Base-by-base conservation (phyloP, 805 yeast species). In the Saccharomycopsis schoenii region DNA sequence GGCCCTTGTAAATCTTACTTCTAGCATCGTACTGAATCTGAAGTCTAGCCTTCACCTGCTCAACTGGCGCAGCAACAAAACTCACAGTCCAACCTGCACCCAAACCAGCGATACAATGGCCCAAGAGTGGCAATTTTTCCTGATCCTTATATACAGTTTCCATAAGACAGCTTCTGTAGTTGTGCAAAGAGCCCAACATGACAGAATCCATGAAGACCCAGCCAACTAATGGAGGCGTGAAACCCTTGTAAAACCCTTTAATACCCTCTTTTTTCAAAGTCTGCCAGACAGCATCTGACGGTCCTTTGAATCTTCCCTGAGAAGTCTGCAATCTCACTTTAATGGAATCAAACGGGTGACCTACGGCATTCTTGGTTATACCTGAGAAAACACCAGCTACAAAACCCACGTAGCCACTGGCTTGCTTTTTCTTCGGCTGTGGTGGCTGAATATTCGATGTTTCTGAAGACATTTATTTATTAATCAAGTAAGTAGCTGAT, bases 51-150 rank as follows among this genome's bases (percentile, higher is more conserved):
- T 91, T 91, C 66, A 91, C 83, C 67, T 87, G 86, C 71, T 91
- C 97, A 8, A 91, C 86, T 1, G 97, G 97, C 0, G 97, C 96
- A 4, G 97, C 97, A n/a, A 91, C 92, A 74, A 91, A 87, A 56
- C 93, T 85, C 14, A 91, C 97, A 0, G 97, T 91, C 86, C 86
- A 83, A 1, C 97, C 97, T 9, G 94, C 84, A 61, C 80, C 66
- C 1, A 80, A 77, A n/a, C 96, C 96, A 0, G 96, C 93, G 24
- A 86, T 71, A 37, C 87, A 77, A 68, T 87, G 90, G 0, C 96
- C 97, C 15, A 79, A 63, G 15, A 90, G 71, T 1, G 96, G 96
- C 63, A 91, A 74, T 68, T 82, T 83, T 29, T 77, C 73, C 59
- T 82, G 79, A n/a, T 84, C 78, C 14, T 75, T 69, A 67, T 84